Evolutionary conservation across 129 eudicot genomes (phyloP).

Genomic region (Chrysanthemum seticuspe): DNA sequence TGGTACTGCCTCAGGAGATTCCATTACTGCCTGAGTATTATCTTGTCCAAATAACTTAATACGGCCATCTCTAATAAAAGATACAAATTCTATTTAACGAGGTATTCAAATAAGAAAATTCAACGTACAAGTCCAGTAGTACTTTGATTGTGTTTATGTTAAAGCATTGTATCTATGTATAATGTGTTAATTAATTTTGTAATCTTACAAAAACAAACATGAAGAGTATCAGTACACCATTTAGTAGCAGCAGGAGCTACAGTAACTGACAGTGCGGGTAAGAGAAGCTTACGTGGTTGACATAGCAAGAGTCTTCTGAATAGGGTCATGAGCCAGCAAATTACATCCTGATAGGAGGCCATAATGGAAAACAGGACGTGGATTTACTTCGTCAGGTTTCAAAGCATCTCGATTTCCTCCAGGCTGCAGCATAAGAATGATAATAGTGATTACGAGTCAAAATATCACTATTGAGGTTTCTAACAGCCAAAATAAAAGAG

Average conservation of each 20-base stretch:
- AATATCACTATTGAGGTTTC: not conserved
- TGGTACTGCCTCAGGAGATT: conserved; percentile 59
- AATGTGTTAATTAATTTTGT: not conserved
- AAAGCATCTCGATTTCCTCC: conserved; percentile 56
- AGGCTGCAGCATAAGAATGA: conserved; percentile 53
- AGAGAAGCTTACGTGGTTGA: conserved; percentile 64
- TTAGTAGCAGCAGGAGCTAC: too few species aligned
- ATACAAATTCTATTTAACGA: conserved; percentile 3
- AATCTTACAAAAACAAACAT: not conserved
- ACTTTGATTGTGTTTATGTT: not conserved
- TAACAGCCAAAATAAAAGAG: not conserved
- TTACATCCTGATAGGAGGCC: conserved; percentile 79
- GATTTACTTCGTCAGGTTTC: conserved; percentile 72
- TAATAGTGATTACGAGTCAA: conserved; percentile 6
- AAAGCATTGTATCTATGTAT: not conserved
- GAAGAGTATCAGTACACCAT: conserved; percentile 3
- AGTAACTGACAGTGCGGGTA: not conserved
- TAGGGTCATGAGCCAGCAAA: conserved; percentile 65
- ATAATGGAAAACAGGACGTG: conserved; percentile 76
- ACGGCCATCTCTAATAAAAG: conserved; percentile 70
- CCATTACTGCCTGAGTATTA: conserved; percentile 74
- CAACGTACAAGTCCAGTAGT: not conserved
- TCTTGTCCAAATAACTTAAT: conserved; percentile 87
- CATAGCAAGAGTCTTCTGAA: conserved; percentile 81
- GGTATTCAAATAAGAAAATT: conserved; percentile 16